phyloP scores from a whole-genome alignment of 805 yeast species.

The Clavispora asparagi region DNA sequence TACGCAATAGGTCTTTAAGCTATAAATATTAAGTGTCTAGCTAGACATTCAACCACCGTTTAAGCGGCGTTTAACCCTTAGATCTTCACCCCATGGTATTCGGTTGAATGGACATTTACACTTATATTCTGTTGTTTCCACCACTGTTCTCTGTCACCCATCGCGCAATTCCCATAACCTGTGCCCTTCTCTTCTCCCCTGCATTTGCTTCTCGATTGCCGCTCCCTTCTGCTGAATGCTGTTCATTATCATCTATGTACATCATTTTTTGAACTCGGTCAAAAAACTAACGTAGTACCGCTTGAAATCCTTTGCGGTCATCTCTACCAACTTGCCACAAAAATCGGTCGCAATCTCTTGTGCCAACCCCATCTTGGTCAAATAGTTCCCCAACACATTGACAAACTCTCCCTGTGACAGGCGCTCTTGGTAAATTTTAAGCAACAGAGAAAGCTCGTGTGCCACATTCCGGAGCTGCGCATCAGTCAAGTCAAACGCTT shows the following conservation, averaged over 20 bases:
- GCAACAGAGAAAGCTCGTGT: slow-evolving; percentile 65
- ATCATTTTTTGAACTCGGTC: slow-evolving; percentile 26
- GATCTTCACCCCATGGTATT: too few relatives aligned
- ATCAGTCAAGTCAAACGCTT: slow-evolving; percentile 64
- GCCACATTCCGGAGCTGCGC: slow-evolving; percentile 74
- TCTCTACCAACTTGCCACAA: slow-evolving; percentile 49
- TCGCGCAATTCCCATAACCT: too few relatives aligned
- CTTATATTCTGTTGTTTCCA: too few relatives aligned
- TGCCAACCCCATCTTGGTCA: slow-evolving; percentile 56
- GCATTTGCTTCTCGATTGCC: background rate
- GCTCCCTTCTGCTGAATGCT: slow-evolving; percentile 1
- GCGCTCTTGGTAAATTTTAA: slow-evolving; percentile 46
- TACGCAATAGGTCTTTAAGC: too few relatives aligned
- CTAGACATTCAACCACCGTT: too few relatives aligned
- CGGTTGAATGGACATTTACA: too few relatives aligned
- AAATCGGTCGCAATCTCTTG: slow-evolving; percentile 55
- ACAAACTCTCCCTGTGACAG: slow-evolving; percentile 41
- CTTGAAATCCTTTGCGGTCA: slow-evolving; percentile 61
- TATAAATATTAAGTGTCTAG: too few relatives aligned
- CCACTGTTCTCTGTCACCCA: too few relatives aligned
- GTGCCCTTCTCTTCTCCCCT: too few relatives aligned
- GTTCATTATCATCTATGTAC: slow-evolving; percentile 1
- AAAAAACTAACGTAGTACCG: slow-evolving; percentile 55
- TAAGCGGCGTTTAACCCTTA: too few relatives aligned
- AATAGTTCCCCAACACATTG: slow-evolving; percentile 44